These are phyloP conservation scores for Solidago caesia DNA, from an alignment of 129 eudicot species.

Conservation along the genomic window DNA sequence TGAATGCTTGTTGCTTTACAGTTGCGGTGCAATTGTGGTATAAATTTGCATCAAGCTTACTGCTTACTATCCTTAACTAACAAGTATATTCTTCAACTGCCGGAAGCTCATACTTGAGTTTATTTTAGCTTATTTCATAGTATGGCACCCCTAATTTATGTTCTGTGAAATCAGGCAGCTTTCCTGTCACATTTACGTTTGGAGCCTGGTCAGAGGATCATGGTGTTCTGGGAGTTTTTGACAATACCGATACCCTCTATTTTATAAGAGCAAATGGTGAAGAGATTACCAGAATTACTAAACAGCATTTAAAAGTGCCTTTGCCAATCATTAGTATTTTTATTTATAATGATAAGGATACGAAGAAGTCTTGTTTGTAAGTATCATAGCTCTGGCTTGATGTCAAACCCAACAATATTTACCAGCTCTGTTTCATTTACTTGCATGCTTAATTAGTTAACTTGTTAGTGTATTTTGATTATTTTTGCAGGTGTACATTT, in stretches of 20 bases:
- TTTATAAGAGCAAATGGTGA: constrained; percentile 84
- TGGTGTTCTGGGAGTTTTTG: constrained; percentile 77
- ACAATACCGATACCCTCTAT: constrained; percentile 62
- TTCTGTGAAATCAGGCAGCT: constrained; percentile 49
- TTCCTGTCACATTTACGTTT: constrained; percentile 42
- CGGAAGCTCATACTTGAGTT: constrained; percentile 16
- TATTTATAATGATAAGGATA: constrained; percentile 45
- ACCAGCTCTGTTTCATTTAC: constrained; percentile 13
- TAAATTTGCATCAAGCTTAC: neutral
- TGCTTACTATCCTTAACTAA: neutral
- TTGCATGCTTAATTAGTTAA: constrained; percentile 5
- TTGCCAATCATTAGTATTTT: constrained; percentile 66
- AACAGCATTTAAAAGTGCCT: constrained; percentile 56
- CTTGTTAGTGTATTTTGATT: constrained; percentile 3
- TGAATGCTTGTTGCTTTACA: constrained; percentile 15
- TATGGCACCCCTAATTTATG: constrained; percentile 2
- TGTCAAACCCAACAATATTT: constrained; percentile 6
- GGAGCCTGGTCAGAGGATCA: constrained; percentile 97
- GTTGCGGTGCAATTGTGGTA: neutral
- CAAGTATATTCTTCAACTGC: neutral
- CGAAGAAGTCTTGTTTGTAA: constrained; percentile 61
- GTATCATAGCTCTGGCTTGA: constrained; percentile 27
- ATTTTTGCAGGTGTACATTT: constrained; percentile 75
- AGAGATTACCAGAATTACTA: constrained; percentile 73
- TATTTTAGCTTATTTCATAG: neutral